Percentiles rank a stretch among this genome's conserved stretches.
These are phyloP conservation scores for Volvox africanus DNA, from an alignment of 139 green algal genomes.

Conservation along the genomic window DNA sequence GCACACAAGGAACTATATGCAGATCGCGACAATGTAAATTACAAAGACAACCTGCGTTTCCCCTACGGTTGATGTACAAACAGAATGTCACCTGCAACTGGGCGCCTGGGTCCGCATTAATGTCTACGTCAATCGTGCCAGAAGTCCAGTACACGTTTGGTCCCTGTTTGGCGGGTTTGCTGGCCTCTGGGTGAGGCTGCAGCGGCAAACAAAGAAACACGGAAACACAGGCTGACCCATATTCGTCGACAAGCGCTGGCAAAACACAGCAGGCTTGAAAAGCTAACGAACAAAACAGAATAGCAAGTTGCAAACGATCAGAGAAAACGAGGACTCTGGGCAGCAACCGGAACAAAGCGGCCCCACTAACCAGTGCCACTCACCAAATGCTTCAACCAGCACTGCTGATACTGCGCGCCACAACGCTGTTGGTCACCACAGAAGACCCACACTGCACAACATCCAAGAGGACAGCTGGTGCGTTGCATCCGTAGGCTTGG, in stretches of 20 bases:
- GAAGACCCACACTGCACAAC: slow-evolving; percentile 87
- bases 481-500: no score
- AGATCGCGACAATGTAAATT: no score
- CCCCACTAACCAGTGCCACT: background rate
- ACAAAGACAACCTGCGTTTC: no score
- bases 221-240: no score
- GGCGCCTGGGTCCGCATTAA: slow-evolving; percentile 48
- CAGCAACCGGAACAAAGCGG: no score
- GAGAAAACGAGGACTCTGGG: no score
- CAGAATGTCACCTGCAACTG: background rate
- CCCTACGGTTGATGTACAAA: no score
- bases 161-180: slow-evolving; percentile 68
- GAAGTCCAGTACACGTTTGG: slow-evolving; percentile 81
- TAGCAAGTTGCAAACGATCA: no score
- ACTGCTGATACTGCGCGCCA: slow-evolving; percentile 72
- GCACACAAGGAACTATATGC: no score
- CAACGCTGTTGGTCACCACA: slow-evolving; percentile 79
- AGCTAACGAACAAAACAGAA: no score
- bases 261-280: no score
- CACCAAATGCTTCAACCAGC: slow-evolving; percentile 93
- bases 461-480: background rate
- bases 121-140: slow-evolving; percentile 73
- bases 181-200: slow-evolving; percentile 76
- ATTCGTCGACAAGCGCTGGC: no score
- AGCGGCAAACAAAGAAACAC: background rate